A percentile compares a stretch with the other conserved stretches of the same genome.
Conservation (phyloP, 768 basidiomycete genomes). For the Tremella fuciformis region DNA sequence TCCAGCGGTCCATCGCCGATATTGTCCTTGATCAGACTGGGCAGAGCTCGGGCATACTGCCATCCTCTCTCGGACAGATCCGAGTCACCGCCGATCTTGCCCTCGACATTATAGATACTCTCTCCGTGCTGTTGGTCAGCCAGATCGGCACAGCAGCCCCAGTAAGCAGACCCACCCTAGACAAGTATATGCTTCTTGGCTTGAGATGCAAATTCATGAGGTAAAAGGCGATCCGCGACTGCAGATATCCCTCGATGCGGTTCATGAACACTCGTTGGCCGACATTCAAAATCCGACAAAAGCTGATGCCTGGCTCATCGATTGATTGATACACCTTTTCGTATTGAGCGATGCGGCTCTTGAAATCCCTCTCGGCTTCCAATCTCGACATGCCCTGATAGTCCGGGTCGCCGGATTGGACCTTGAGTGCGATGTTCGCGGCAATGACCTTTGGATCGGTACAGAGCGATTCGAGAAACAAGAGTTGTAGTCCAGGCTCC, state of each 20-base stretch:
- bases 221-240: conserved; percentile 96
- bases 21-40: conserved; percentile 80
- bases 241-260: conserved; percentile 87
- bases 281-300: conserved; percentile 87
- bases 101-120: conserved; percentile 92
- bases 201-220: conserved; percentile 98
- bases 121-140: conserved; percentile 76
- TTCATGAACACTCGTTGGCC: conserved; percentile 79
- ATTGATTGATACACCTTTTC: conserved; percentile 95
- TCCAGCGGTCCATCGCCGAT: conserved; percentile 85
- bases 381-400: conserved; percentile 85
- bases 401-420: conserved; percentile 93
- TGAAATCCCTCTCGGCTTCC: conserved; percentile 83
- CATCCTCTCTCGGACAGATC: conserved; percentile 76
- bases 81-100: conserved; percentile 97
- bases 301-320: conserved; percentile 82
- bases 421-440: conserved; percentile 92
- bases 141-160: conserved; percentile 9
- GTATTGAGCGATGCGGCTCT: conserved; percentile 85
- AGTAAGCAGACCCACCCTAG: conserved; percentile 62
- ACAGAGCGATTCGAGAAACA: conserved; percentile 94
- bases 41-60: conserved; percentile 80
- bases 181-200: conserved; percentile 93
- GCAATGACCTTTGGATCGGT: conserved; percentile 92
- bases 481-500: conserved; percentile 80